Conservation (phyloP, 345 rosid genomes). For the Viola odorata region DNA sequence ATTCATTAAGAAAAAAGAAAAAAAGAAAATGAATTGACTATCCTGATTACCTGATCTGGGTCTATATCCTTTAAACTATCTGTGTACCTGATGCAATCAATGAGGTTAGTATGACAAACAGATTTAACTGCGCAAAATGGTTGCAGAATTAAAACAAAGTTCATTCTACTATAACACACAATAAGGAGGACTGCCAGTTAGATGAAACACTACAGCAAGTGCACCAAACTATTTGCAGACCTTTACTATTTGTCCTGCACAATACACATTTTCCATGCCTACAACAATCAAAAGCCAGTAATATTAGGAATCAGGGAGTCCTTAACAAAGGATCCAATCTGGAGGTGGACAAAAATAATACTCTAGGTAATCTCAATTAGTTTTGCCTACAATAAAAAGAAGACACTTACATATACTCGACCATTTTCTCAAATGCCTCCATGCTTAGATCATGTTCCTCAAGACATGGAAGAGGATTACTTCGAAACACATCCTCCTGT, state of each 20-base stretch:
- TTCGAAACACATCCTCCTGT: constrained; percentile 38
- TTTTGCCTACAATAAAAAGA: background rate
- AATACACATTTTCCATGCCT: no score
- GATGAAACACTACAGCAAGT: background rate
- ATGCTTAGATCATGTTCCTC: constrained; percentile 85
- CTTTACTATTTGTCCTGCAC: no score
- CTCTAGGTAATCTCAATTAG: background rate
- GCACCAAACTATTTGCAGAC: constrained; percentile 7
- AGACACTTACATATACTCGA: constrained; percentile 79
- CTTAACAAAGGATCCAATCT: constrained; percentile 3
- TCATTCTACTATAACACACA: constrained; percentile 2
- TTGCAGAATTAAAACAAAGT: constrained; percentile 10
- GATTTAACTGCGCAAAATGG: background rate
- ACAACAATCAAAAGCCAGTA: background rate
- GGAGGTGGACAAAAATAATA: constrained; percentile 1
- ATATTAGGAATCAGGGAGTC: background rate
- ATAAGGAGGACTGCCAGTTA: background rate
- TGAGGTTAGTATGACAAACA: constrained; percentile 10
- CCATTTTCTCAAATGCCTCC: constrained; percentile 82
- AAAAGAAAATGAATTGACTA: no score
- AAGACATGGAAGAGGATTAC: constrained; percentile 52
- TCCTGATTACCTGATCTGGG: constrained; percentile 59
- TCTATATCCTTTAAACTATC: constrained; percentile 79
- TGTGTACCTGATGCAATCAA: constrained; percentile 68
- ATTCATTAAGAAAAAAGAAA: no score